Conservation (phyloP, 176 grass and related monocot genomes). For the Ensete glaucum region DNA sequence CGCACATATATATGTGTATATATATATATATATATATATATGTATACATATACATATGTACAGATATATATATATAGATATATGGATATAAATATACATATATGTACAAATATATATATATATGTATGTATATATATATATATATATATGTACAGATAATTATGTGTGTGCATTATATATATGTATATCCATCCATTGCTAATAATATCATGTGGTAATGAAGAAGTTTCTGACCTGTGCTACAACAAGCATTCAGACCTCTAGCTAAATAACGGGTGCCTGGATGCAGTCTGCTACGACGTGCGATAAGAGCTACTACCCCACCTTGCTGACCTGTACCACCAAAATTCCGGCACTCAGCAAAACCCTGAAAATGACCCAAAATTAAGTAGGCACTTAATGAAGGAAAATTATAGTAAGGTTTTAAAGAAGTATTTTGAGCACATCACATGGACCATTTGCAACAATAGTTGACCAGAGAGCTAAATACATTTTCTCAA, state of each 20-base stretch:
- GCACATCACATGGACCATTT: background rate
- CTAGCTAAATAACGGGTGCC: slow-evolving; percentile 95
- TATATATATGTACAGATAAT: too few species aligned
- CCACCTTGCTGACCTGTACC: slow-evolving; percentile 58
- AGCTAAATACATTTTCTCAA: background rate
- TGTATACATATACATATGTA: too few species aligned
- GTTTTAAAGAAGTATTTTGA: background rate
- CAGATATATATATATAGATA: too few species aligned
- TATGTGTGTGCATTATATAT: too few species aligned
- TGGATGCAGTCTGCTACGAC: slow-evolving; percentile 91
- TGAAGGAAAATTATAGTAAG: background rate
- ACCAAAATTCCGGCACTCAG: slow-evolving; percentile 71
- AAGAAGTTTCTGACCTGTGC: slow-evolving; percentile 40
- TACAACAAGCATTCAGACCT: slow-evolving; percentile 92
- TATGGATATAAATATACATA: accelerated
- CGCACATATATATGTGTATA: too few species aligned
- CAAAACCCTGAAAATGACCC: slow-evolving; percentile 59
- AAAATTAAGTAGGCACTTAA: background rate
- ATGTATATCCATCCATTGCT: background rate
- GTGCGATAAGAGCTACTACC: slow-evolving; percentile 76
- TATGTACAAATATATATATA: too few species aligned
- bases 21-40: too few species aligned
- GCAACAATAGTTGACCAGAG: background rate
- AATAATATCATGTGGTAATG: background rate
- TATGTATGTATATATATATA: too few species aligned